Percentiles rank a stretch among this genome's conserved stretches.
Conservation (phyloP, 2,329 filamentous ascomycete genomes). For the Cercospora sp. region DNA sequence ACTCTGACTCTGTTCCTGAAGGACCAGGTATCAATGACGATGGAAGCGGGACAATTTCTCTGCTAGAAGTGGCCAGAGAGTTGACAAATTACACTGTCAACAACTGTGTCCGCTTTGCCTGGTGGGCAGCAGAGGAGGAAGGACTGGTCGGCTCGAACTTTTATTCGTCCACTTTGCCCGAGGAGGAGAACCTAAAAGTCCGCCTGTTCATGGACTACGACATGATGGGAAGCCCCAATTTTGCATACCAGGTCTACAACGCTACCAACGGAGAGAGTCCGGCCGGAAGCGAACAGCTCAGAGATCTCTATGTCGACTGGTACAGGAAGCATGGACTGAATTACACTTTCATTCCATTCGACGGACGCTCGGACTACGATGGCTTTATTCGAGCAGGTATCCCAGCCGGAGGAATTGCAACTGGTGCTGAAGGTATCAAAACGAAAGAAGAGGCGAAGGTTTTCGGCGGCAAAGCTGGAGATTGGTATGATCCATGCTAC, state of each 20-base stretch:
- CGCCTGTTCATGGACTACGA: slow-evolving; percentile 70
- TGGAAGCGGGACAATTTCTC: slow-evolving; percentile 65
- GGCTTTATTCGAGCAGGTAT: slow-evolving; percentile 30
- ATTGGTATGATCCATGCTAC: slow-evolving; percentile 45
- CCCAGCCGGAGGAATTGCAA: slow-evolving; percentile 29
- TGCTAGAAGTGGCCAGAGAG: slow-evolving; percentile 61
- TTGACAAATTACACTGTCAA: slow-evolving; percentile 71
- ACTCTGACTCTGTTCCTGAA: slow-evolving; percentile 50
- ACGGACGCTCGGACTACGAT: slow-evolving; percentile 30
- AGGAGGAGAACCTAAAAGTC: slow-evolving; percentile 58
- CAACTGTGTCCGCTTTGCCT: slow-evolving; percentile 67
- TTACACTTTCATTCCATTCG: slow-evolving; percentile 30
- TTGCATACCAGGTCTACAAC: slow-evolving; percentile 58
- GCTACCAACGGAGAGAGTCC: slow-evolving; percentile 35
- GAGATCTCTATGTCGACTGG: slow-evolving; percentile 28
- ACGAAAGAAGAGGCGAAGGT: slow-evolving; percentile 63
- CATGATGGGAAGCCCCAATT: slow-evolving; percentile 68
- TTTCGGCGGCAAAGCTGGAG: slow-evolving; percentile 67
- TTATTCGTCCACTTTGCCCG: slow-evolving; percentile 50
- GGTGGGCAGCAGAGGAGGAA: slow-evolving; percentile 63
- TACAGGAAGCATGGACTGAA: slow-evolving; percentile 25
- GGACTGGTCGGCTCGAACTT: slow-evolving; percentile 62
- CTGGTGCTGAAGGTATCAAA: slow-evolving; percentile 66
- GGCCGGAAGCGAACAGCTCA: slow-evolving; percentile 24
- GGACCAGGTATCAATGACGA: slow-evolving; percentile 76